Conservation (phyloP, 177 flowering plant species). For the Vitis hybrid region DNA sequence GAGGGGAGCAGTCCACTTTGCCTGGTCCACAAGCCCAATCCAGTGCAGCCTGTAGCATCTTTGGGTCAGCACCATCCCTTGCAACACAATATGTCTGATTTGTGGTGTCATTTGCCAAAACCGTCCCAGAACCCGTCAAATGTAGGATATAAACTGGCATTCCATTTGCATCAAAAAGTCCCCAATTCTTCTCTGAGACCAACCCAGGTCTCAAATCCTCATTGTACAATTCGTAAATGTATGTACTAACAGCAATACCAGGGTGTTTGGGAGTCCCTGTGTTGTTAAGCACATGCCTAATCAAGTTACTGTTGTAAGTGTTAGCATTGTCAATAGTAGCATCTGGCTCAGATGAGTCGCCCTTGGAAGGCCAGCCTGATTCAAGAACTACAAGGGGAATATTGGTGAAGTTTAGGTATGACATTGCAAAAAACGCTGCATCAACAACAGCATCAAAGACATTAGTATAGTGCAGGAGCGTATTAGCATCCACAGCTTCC, state of each 20-base stretch:
- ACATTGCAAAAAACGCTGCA: conserved; percentile 78
- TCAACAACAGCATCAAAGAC: conserved; percentile 82
- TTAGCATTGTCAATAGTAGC: conserved; percentile 79
- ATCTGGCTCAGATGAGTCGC: conserved; percentile 61
- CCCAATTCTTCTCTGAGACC: conserved; percentile 81
- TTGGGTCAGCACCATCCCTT: conserved; percentile 55
- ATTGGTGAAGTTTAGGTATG: conserved; percentile 66
- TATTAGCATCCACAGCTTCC: conserved; percentile 84
- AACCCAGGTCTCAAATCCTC: conserved; percentile 71
- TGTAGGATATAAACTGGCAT: conserved; percentile 61
- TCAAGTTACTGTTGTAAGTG: conserved; percentile 77
- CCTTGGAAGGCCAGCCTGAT: conserved; percentile 92
- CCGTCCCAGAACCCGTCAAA: conserved; percentile 69
- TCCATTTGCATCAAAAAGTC: conserved; percentile 73
- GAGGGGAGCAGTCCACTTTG: conserved; percentile 64
- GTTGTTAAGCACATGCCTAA: conserved; percentile 68
- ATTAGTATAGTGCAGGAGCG: conserved; percentile 76
- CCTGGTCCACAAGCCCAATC: conserved; percentile 99
- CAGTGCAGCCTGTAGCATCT: conserved; percentile 83
- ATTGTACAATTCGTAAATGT: conserved; percentile 82
- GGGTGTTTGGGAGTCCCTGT: conserved; percentile 90
- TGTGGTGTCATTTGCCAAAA: conserved; percentile 82
- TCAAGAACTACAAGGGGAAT: conserved; percentile 67
- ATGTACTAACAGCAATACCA: conserved; percentile 72
- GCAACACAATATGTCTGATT: conserved; percentile 78